These are phyloP conservation scores for Boletus rubropictus DNA, from an alignment of 768 basidiomycete species.

Conservation along the genomic window DNA sequence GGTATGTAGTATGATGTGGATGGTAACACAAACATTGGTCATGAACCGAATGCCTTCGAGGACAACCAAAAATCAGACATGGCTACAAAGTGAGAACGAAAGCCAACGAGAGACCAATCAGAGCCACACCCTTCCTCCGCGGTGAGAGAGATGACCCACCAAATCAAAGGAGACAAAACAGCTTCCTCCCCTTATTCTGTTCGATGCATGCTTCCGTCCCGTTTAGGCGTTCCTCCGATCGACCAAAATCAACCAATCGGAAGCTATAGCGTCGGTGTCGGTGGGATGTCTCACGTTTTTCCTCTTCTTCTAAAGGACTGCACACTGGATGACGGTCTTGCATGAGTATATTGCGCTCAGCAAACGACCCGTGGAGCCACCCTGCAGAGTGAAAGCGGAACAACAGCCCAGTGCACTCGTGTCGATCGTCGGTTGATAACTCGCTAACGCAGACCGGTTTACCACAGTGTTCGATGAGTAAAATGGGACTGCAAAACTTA, in stretches of 20 bases:
- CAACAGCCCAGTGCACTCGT: conserved; percentile 36
- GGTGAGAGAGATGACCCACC: not conserved
- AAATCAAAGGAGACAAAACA: conserved; percentile 4
- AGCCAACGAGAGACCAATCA: not conserved
- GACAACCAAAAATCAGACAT: no score
- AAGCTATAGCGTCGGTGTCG: conserved; percentile 23
- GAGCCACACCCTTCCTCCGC: not conserved
- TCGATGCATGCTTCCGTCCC: not conserved
- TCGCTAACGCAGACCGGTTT: conserved; percentile 20
- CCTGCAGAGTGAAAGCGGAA: conserved; percentile 36
- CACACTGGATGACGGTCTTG: conserved; percentile 37
- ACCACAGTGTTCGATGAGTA: conserved; percentile 35
- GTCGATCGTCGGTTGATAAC: conserved; percentile 32
- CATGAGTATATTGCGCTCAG: conserved; percentile 38
- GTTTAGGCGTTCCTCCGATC: conserved; percentile 25
- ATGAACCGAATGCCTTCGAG: no score
- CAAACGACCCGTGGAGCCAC: conserved; percentile 39
- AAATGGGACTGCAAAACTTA: conserved; percentile 5
- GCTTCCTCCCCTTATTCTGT: not conserved
- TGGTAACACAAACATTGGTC: not conserved
- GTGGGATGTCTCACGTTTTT: not conserved
- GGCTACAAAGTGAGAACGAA: not conserved
- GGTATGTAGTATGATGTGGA: not conserved
- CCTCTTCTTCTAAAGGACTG: conserved; percentile 9
- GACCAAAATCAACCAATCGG: conserved; percentile 48